Percentiles rank a stretch among this genome's conserved stretches.
Conservation (phyloP, 805 yeast species). For the Candida sakaeoensis region DNA sequence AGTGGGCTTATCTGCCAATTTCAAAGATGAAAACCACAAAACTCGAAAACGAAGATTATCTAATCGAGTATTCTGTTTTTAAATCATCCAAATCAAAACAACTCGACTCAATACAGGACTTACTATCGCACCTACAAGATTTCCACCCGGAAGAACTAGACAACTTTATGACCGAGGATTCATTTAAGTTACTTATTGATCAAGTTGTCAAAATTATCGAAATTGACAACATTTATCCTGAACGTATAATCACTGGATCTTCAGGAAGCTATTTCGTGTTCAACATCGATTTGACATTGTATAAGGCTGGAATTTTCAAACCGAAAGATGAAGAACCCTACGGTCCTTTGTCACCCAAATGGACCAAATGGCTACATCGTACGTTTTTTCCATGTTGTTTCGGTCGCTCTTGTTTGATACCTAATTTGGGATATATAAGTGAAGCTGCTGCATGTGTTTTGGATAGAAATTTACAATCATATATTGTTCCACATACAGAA, state of each 20-base stretch:
- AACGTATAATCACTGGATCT: slow-evolving; percentile 59
- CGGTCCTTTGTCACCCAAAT: slow-evolving; percentile 72
- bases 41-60: slow-evolving; percentile 14
- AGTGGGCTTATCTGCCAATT: slow-evolving; percentile 29
- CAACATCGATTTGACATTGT: slow-evolving; percentile 11
- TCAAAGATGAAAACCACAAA: slow-evolving; percentile 10
- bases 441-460: slow-evolving; percentile 70
- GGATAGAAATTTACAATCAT: slow-evolving; percentile 55
- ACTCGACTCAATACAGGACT: slow-evolving; percentile 17
- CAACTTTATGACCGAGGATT: slow-evolving; percentile 15
- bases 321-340: slow-evolving; percentile 82
- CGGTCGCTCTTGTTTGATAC: slow-evolving; percentile 69
- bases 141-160: slow-evolving; percentile 15
- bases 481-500: slow-evolving; percentile 65
- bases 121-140: slow-evolving; percentile 15
- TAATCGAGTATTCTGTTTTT: slow-evolving; percentile 35
- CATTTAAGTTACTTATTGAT: slow-evolving; percentile 40
- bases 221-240: slow-evolving; percentile 40
- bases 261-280: slow-evolving; percentile 67
- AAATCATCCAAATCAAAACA: slow-evolving; percentile 17
- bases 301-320: slow-evolving; percentile 57
- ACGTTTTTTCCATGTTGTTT: slow-evolving; percentile 75
- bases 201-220: slow-evolving; percentile 46
- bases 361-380: slow-evolving; percentile 77
- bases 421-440: slow-evolving; percentile 67